Base-by-base conservation (phyloP, 2,329 filamentous ascomycete species). In the Calonectria pseudoturangicola region DNA sequence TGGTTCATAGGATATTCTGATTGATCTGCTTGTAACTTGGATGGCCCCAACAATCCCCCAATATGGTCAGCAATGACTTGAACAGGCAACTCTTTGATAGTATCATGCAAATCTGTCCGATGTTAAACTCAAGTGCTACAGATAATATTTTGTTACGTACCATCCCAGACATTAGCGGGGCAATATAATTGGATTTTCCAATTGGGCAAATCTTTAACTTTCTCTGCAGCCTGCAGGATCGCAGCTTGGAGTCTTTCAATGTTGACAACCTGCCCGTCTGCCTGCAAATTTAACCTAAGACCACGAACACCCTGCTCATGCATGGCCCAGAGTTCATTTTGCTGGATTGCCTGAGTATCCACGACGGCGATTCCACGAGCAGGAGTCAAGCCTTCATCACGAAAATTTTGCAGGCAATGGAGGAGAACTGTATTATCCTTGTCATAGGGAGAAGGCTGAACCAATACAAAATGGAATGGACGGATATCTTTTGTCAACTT, bases 31-130 rank as follows among this genome's bases (percentile, higher is more conserved):
- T 13, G 16, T 15, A 68, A 27, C 15, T 68, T 68, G 2, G 51
- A 68, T 2, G 41, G 21, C 13, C 66, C 66, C 30, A 68, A 7
- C 13, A 68, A 5, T 18, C 66, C 66, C 1, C 66, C 66, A 9
- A 68, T 62, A 41, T 68, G 66, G n/a, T 68, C 66, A 12, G 66
- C 66, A 30, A 68, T 68, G 2, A 68, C 66, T 18, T 68, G 51
- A 9, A 68, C 66, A 8, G 66, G 51, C 27, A 68, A 51, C 6
- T 48, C 41, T 3, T 27, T 16, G n/a, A 68, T 60, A 2, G 65
- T 68, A 21, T 60, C 51, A 36, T 68, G 30, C 8, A 68, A 50
- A 25, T 68, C 66, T 45, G 18, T 13, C 6, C 1, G 10, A 12
- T 10, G n/a, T 68, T 39, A 68, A 27, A 8, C n/a, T 27, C 8